Conservation (phyloP, 352 stramenopile species). For the Phytophthora hibernalis region DNA sequence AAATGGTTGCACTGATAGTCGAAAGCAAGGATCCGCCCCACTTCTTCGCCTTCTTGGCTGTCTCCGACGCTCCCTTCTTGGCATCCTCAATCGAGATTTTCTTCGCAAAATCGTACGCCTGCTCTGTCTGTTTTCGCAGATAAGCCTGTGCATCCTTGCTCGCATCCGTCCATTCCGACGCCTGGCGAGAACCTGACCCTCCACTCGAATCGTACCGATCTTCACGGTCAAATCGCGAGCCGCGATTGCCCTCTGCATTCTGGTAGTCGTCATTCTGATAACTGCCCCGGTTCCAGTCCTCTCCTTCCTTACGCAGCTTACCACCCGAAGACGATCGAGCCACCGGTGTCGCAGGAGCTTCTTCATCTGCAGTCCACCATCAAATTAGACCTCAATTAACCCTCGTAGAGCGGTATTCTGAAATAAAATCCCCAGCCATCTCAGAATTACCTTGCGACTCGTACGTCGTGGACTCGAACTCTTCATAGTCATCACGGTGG, state of each 20-base stretch:
- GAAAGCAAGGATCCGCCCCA: slow-evolving; percentile 85
- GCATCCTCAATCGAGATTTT: slow-evolving; percentile 90
- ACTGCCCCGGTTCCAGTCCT: slow-evolving; percentile 34
- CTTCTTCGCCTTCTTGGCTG: slow-evolving; percentile 90
- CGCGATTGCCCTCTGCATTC: slow-evolving; percentile 21
- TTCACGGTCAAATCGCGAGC: slow-evolving; percentile 31
- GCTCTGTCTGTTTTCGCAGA: slow-evolving; percentile 84
- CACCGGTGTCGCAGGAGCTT: slow-evolving; percentile 19
- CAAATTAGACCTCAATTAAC: slow-evolving; percentile 9
- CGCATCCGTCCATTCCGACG: slow-evolving; percentile 44
- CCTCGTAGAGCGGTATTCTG: too few relatives aligned
- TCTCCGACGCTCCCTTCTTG: slow-evolving; percentile 82
- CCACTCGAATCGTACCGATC: slow-evolving; percentile 42
- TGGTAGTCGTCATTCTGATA: slow-evolving; percentile 36
- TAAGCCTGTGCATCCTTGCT: slow-evolving; percentile 68
- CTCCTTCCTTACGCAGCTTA: slow-evolving; percentile 32
- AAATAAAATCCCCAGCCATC: not conserved
- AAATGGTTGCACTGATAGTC: slow-evolving; percentile 80
- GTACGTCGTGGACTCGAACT: slow-evolving; percentile 63
- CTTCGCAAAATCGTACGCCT: slow-evolving; percentile 89
- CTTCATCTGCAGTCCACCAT: slow-evolving; percentile 39
- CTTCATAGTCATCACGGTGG: slow-evolving; percentile 55
- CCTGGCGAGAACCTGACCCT: slow-evolving; percentile 12
- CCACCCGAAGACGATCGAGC: slow-evolving; percentile 28
- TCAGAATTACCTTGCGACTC: slow-evolving; percentile 52